Evolutionary conservation across 2,329 filamentous ascomycete species (phyloP), one percentile per base, ranked within the genome.

Genomic region (Nannizzia gypsea): DNA sequence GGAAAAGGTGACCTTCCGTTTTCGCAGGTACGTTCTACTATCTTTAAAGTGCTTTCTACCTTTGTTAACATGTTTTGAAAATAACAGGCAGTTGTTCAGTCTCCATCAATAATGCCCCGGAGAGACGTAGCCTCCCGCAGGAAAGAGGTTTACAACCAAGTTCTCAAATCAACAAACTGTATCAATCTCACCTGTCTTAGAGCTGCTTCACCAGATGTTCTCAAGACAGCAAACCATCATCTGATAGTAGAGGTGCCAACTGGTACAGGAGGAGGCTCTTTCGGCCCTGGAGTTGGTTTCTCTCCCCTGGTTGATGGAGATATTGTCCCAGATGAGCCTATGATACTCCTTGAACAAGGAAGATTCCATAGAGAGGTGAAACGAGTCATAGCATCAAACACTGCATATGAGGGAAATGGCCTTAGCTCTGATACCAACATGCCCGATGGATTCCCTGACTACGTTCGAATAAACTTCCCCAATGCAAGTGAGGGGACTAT

Each of bases 1-100:
- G 59, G 59, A 6, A 17, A 42, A 15, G 59, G 56, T 24, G 46
- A 31, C 15, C 17, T 48, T 15, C 54, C 59, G 42, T 42, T 60
- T 60, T 54, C 48, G 9, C 48, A 54, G 20, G 48, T 54, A n/a
- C 13, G 22, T 34, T 44, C 6, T 6, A 15, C 15, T 20, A 44
- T 15, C 8, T 20, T 20, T 44, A 4, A 15, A n/a, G n/a, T 20
- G 17, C 5, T 44, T 44, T 44, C 3, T n/a, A 44, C 40, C 4
- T n/a, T n/a, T 2, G 5, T 9, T 44, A 20, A 44, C 40, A 20
- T 44, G n/a, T n/a, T 20, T 6, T 36, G n/a, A 20, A 44, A 44
- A 44, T 36, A 8, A 8, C 40, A 57, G 55, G 55, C 20, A 8
- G 34, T 57, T 38, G 26, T 38, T 8, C 20, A 26, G 5, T 57